A percentile compares a stretch with the other conserved stretches of the same genome.
Conservation (phyloP, 164 flowering plant species). For the Berberis vulgaris region DNA sequence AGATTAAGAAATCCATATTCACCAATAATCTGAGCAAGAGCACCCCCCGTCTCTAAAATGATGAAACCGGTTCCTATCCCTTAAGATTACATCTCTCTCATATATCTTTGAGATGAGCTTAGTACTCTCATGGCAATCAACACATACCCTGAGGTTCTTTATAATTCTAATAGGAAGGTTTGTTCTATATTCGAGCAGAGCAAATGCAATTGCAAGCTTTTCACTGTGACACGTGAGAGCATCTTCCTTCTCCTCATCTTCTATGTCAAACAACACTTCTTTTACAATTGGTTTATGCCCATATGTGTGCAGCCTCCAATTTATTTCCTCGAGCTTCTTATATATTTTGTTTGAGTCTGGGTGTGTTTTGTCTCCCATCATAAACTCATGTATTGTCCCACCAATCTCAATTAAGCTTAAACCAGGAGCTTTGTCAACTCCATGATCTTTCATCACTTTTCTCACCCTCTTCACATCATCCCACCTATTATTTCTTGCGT, state of each 20-base stretch:
- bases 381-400: slow-evolving; percentile 32
- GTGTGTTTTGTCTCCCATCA: slow-evolving; percentile 30
- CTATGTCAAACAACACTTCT: slow-evolving; percentile 42
- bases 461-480: slow-evolving; percentile 35
- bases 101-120: slow-evolving; percentile 27
- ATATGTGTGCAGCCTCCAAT: slow-evolving; percentile 14
- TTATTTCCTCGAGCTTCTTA: slow-evolving; percentile 26
- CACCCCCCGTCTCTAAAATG: slow-evolving; percentile 27
- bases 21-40: slow-evolving; percentile 17
- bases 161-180: slow-evolving; percentile 27
- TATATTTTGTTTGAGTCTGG: slow-evolving; percentile 20
- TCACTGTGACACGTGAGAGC: slow-evolving; percentile 44
- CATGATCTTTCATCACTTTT: slow-evolving; percentile 31
- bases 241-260: slow-evolving; percentile 47
- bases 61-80: slow-evolving; percentile 35
- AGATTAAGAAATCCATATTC: background rate
- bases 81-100: slow-evolving; percentile 25
- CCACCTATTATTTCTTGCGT: slow-evolving; percentile 32
- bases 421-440: slow-evolving; percentile 34
- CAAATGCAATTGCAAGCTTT: slow-evolving; percentile 43
- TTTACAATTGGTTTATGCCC: slow-evolving; percentile 24
- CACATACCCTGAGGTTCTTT: slow-evolving; percentile 37
- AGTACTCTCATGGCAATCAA: slow-evolving; percentile 32
- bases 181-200: slow-evolving; percentile 24
- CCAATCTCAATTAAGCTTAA: slow-evolving; percentile 33